phyloP scores from a whole-genome alignment of 139 green algal species.

The Axilococcus clingmanii region DNA sequence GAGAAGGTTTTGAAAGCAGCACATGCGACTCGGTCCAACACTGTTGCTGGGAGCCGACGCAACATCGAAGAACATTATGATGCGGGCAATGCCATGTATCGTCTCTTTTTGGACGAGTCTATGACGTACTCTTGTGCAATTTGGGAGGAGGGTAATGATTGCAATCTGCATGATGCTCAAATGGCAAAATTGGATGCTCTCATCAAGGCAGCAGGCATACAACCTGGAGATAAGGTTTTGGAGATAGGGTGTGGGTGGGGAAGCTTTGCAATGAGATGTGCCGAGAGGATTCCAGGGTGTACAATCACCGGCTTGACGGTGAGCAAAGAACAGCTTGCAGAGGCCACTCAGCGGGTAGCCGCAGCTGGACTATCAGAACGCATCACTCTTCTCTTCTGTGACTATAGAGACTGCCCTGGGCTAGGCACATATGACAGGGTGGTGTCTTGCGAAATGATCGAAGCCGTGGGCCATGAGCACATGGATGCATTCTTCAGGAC shows the following conservation, averaged over 20 bases:
- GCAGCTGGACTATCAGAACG: constrained; percentile 66
- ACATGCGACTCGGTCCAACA: constrained; percentile 75
- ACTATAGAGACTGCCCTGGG: constrained; percentile 72
- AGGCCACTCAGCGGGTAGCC: constrained; percentile 67
- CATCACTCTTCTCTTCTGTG: constrained; percentile 78
- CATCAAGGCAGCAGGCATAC: constrained; percentile 47
- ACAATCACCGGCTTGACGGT: constrained; percentile 61
- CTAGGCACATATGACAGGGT: constrained; percentile 67
- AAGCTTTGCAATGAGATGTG: constrained; percentile 77
- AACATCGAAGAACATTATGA: constrained; percentile 99
- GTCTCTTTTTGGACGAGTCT: constrained; percentile 83
- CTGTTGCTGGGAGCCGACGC: constrained; percentile 50
- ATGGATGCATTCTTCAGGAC: constrained; percentile 71
- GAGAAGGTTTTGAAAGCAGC: constrained; percentile 61
- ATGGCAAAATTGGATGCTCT: constrained; percentile 79
- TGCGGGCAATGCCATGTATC: constrained; percentile 89
- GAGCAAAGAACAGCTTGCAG: constrained; percentile 83
- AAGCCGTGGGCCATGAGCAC: constrained; percentile 94
- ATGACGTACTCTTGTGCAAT: constrained; percentile 91
- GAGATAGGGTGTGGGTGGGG: constrained; percentile 98
- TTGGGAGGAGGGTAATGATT: constrained; percentile 5
- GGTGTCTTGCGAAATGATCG: constrained; percentile 94
- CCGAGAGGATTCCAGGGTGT: constrained; percentile 44
- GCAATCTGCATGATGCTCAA: constrained; percentile 38
- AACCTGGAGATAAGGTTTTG: constrained; percentile 62